Conservation (phyloP, 208 protist species). For the Trichomonas vaginalis region DNA sequence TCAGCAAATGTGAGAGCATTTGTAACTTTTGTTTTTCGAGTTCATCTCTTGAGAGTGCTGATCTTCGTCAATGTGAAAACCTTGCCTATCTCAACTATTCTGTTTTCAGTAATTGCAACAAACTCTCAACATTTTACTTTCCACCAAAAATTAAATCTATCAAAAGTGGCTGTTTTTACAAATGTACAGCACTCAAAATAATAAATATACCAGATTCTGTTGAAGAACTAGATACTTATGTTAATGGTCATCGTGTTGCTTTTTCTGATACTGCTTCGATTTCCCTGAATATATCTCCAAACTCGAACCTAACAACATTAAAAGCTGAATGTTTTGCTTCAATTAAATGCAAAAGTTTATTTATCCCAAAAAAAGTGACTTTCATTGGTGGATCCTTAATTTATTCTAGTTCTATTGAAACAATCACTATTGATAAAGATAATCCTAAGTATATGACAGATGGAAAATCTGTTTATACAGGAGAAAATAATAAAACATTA, state of each 20-base stretch:
- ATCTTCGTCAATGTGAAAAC: not conserved
- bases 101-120: not conserved
- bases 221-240: not conserved
- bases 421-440: not conserved
- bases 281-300: not conserved
- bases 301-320: not conserved
- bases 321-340: not conserved
- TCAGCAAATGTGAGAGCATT: not conserved
- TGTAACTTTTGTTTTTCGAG: not conserved
- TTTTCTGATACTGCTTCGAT: not conserved
- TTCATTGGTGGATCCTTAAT: not conserved
- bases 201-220: not conserved
- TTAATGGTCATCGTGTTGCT: not conserved
- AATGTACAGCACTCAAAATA: not conserved
- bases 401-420: not conserved
- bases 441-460: not conserved
- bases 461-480: not conserved
- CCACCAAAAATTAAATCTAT: not conserved
- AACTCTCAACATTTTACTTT: not conserved
- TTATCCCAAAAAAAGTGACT: not conserved
- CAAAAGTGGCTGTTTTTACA: not conserved
- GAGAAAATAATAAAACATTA: not conserved
- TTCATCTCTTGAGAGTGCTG: not conserved
- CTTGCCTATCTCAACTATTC: not conserved
- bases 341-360: not conserved